Evolutionary conservation across 306 rosid species (phyloP).

Genomic region (Vigna radiata): DNA sequence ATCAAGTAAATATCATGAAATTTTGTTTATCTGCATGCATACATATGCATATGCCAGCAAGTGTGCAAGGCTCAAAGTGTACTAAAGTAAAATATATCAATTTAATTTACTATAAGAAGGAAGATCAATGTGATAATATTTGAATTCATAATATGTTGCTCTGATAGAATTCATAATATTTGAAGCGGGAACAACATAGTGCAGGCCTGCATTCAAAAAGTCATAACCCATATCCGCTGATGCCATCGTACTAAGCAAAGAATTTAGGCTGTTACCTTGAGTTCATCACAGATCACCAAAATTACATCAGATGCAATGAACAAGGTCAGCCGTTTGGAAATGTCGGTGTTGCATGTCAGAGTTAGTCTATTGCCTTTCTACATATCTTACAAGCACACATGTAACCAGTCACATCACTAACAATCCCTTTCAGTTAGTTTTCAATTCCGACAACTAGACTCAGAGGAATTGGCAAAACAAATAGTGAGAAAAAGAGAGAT

Average conservation of each 20-base stretch:
- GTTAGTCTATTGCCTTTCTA: conserved; percentile 9
- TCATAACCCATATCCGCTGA: conserved; percentile 6
- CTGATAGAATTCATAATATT: conserved; percentile 26
- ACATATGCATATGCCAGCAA: conserved; percentile 8
- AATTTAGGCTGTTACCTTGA: background rate
- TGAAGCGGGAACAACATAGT: conserved; percentile 13
- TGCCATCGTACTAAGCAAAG: conserved; percentile 14
- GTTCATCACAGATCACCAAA: background rate
- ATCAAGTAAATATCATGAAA: background rate
- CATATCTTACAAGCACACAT: conserved; percentile 3
- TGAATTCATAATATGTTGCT: background rate
- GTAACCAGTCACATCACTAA: conserved; percentile 1
- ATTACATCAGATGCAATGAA: conserved; percentile 17
- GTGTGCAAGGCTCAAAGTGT: conserved; percentile 19
- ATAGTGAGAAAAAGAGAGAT: background rate
- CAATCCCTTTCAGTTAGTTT: background rate
- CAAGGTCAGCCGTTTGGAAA: conserved; percentile 33
- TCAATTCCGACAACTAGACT: conserved; percentile 11
- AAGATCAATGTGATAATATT: background rate
- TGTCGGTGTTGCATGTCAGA: conserved; percentile 24
- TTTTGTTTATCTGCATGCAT: background rate
- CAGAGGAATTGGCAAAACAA: conserved; percentile 15
- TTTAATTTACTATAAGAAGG: background rate
- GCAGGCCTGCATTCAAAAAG: conserved; percentile 19
- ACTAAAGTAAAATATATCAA: conserved; percentile 20